A percentile compares a stretch with the other conserved stretches of the same genome.
Evolutionary conservation across 2,329 filamentous ascomycete species (phyloP).

Genomic region (Claviceps fusiformis): DNA sequence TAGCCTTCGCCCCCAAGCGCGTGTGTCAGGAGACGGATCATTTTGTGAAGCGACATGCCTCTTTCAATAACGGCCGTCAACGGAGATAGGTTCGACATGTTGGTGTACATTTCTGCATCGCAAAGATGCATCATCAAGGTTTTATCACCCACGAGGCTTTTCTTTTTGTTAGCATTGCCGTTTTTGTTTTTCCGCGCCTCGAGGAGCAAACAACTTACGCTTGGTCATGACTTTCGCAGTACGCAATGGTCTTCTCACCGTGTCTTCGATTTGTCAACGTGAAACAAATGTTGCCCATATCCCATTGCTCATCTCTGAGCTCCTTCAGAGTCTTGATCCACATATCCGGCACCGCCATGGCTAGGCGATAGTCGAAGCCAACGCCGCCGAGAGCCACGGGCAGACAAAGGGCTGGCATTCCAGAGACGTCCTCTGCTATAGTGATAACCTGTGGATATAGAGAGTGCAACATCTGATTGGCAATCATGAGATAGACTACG

Average conservation of each 20-base stretch:
- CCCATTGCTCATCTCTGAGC: slow-evolving; percentile 80
- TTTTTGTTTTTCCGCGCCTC: no score
- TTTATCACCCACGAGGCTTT: slow-evolving; percentile 87
- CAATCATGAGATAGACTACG: slow-evolving; percentile 87
- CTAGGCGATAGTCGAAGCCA: slow-evolving; percentile 92
- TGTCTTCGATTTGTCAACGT: slow-evolving; percentile 87
- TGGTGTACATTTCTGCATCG: slow-evolving; percentile 91
- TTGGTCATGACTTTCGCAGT: slow-evolving; percentile 95
- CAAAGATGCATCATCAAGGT: slow-evolving; percentile 96
- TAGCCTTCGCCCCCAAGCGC: slow-evolving; percentile 88
- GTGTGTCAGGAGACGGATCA: slow-evolving; percentile 92
- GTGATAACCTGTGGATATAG: slow-evolving; percentile 81
- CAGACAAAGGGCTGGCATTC: slow-evolving; percentile 94
- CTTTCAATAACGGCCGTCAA: slow-evolving; percentile 80
- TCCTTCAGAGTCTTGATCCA: slow-evolving; percentile 99
- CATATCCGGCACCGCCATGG: slow-evolving; percentile 96
- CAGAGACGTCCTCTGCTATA: slow-evolving; percentile 92
- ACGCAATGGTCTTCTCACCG: slow-evolving; percentile 96
- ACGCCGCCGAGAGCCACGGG: slow-evolving; percentile 76
- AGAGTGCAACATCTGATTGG: slow-evolving; percentile 89
- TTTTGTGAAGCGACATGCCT: slow-evolving; percentile 87
- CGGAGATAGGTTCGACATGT: slow-evolving; percentile 82
- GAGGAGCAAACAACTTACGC: slow-evolving; percentile 47
- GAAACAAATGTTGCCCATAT: slow-evolving; percentile 71
- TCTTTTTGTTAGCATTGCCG: slow-evolving; percentile 6